Conservation (phyloP, 345 rosid species). For the Ceriops zippeliana region DNA sequence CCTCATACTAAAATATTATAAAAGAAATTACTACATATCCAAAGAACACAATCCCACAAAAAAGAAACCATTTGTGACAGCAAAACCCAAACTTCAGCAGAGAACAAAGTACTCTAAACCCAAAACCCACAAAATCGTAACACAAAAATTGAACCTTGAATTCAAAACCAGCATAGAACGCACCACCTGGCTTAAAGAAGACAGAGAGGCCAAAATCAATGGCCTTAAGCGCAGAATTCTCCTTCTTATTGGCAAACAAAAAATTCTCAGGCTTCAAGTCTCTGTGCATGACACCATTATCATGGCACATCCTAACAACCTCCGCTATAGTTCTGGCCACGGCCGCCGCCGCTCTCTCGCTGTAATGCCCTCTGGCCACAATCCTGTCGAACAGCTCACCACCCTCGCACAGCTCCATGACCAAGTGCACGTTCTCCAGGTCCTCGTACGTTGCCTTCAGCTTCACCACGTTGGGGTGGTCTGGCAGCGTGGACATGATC, state of each 20-base stretch:
- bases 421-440: slow-evolving; percentile 78
- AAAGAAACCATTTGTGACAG: neutral
- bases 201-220: slow-evolving; percentile 94
- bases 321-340: slow-evolving; percentile 77
- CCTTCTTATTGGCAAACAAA: slow-evolving; percentile 87
- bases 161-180: slow-evolving; percentile 2
- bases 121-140: neutral
- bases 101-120: neutral
- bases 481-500: slow-evolving; percentile 81
- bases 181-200: slow-evolving; percentile 89
- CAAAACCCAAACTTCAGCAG: neutral
- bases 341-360: slow-evolving; percentile 86
- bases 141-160: neutral
- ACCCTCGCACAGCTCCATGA: slow-evolving; percentile 96
- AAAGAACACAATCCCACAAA: neutral
- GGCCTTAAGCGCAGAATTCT: slow-evolving; percentile 69
- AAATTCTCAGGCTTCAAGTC: slow-evolving; percentile 98
- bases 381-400: slow-evolving; percentile 95
- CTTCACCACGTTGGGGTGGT: slow-evolving; percentile 82
- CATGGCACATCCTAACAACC: slow-evolving; percentile 91
- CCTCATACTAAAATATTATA: neutral
- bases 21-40: neutral
- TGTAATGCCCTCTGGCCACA: slow-evolving; percentile 91
- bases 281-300: slow-evolving; percentile 87
- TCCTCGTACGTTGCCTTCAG: slow-evolving; percentile 93